phyloP scores from a whole-genome alignment of 106 monocot genomes.

The Iris macrosiphon region DNA sequence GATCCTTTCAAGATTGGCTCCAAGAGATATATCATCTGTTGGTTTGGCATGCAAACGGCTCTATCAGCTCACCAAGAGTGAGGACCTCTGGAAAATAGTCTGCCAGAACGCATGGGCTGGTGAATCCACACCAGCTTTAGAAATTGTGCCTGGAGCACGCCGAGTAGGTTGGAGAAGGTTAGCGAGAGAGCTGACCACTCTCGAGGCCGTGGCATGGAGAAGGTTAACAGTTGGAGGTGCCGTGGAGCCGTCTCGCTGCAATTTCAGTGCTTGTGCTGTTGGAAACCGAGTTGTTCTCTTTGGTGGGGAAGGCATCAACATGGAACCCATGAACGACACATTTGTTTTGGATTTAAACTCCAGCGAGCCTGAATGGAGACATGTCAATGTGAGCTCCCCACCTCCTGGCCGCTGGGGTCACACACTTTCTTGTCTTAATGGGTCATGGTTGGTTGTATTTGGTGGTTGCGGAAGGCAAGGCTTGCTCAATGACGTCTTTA shows the following conservation, averaged over 20 bases:
- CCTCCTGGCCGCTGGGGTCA: slow-evolving; percentile 95
- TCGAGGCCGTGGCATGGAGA: slow-evolving; percentile 81
- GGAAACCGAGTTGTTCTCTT: slow-evolving; percentile 89
- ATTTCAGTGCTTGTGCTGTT: slow-evolving; percentile 93
- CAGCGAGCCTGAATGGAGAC: slow-evolving; percentile 73
- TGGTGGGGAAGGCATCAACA: slow-evolving; percentile 91
- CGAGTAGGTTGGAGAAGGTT: slow-evolving; percentile 66
- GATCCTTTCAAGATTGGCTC: slow-evolving; percentile 62
- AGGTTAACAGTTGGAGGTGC: slow-evolving; percentile 76
- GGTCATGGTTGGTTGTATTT: slow-evolving; percentile 83
- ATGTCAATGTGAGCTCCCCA: slow-evolving; percentile 73
- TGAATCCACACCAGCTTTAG: slow-evolving; percentile 62
- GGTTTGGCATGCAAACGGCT: slow-evolving; percentile 66
- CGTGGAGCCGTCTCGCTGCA: slow-evolving; percentile 90
- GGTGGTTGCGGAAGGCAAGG: slow-evolving; percentile 84
- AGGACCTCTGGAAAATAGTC: slow-evolving; percentile 87
- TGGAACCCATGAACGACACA: slow-evolving; percentile 98
- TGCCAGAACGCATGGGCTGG: slow-evolving; percentile 90
- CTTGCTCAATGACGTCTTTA: slow-evolving; percentile 85
- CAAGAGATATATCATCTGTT: slow-evolving; percentile 80
- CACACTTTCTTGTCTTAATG: slow-evolving; percentile 77
- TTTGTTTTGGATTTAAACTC: slow-evolving; percentile 82
- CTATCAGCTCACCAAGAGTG: slow-evolving; percentile 52
- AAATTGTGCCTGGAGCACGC: slow-evolving; percentile 52
- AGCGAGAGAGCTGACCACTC: slow-evolving; percentile 79